These are phyloP conservation scores for Colletotrichum sp. DNA, from an alignment of 2,329 filamentous ascomycete genomes.

Conservation along the genomic window DNA sequence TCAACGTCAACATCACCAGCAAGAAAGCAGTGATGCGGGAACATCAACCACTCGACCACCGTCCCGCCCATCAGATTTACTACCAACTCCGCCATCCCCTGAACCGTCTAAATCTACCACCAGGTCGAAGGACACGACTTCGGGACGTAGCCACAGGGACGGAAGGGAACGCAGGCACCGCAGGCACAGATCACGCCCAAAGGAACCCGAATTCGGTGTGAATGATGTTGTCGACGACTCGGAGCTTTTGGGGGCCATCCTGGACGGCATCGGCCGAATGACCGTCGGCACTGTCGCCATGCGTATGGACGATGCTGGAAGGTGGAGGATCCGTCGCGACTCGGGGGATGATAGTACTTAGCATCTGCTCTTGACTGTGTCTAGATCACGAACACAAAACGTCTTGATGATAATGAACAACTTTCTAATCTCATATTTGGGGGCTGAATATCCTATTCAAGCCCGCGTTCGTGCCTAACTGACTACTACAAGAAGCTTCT, in stretches of 20 bases:
- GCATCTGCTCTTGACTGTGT: neutral
- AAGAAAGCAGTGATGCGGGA: neutral
- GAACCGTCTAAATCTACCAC: neutral
- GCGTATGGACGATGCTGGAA: slow-evolving; percentile 39
- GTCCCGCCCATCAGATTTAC: neutral
- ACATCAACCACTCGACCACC: neutral
- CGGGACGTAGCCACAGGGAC: neutral
- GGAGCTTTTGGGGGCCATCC: slow-evolving; percentile 35
- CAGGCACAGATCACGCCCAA: neutral
- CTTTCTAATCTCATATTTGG: neutral
- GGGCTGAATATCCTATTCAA: neutral
- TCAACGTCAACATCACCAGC: neutral
- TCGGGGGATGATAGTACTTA: neutral
- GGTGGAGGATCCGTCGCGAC: slow-evolving; percentile 41
- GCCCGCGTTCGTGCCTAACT: neutral
- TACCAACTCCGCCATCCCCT: neutral
- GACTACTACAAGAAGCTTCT: neutral
- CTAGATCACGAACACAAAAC: neutral
- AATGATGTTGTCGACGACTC: slow-evolving; percentile 27
- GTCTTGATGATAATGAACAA: neutral
- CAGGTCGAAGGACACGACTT: neutral
- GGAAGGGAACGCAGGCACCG: neutral
- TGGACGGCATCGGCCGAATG: slow-evolving; percentile 40
- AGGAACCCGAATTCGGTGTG: neutral
- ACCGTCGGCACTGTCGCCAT: slow-evolving; percentile 33